Evolutionary conservation across 176 grass and related monocot species (phyloP).

Genomic region (Canna indica): DNA sequence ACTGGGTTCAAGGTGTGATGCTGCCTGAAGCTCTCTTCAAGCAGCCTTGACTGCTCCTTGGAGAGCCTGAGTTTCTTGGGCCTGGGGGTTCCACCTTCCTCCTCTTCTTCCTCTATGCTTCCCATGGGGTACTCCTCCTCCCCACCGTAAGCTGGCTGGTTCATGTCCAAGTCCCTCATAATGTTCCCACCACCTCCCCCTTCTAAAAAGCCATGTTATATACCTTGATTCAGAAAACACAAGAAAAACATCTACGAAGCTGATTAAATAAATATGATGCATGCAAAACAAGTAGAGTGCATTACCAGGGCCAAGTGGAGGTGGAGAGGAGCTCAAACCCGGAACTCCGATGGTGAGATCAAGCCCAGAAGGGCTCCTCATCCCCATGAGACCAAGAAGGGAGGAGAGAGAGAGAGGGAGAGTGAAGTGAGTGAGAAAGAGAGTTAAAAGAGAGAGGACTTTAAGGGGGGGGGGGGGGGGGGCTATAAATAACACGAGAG

Average conservation of each 20-base stretch:
- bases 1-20: slow-evolving; percentile 15
- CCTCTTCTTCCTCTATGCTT: slow-evolving; percentile 59
- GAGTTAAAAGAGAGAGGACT: background rate
- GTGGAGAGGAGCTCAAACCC: slow-evolving; percentile 59
- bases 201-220: slow-evolving; percentile 24
- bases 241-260: background rate
- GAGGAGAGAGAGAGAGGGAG: background rate
- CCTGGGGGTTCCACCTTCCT: slow-evolving; percentile 14
- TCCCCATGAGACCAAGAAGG: slow-evolving; percentile 10
- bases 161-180: slow-evolving; percentile 88
- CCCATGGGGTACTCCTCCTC: slow-evolving; percentile 82
- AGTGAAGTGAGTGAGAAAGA: background rate
- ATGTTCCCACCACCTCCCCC: slow-evolving; percentile 32
- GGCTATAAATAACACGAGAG: slow-evolving; percentile 1
- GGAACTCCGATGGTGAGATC: slow-evolving; percentile 97
- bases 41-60: slow-evolving; percentile 12
- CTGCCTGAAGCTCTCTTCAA: slow-evolving; percentile 15
- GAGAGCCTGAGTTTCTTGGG: slow-evolving; percentile 9
- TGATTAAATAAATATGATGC: background rate
- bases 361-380: slow-evolving; percentile 41
- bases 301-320: background rate
- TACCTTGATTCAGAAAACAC: background rate
- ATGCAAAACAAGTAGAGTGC: background rate
- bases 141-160: slow-evolving; percentile 68
- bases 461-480: background rate